Percentiles rank a stretch among this genome's conserved stretches.
Conservation (phyloP, 75 land plant species). For the Cryptomeria japonica region DNA sequence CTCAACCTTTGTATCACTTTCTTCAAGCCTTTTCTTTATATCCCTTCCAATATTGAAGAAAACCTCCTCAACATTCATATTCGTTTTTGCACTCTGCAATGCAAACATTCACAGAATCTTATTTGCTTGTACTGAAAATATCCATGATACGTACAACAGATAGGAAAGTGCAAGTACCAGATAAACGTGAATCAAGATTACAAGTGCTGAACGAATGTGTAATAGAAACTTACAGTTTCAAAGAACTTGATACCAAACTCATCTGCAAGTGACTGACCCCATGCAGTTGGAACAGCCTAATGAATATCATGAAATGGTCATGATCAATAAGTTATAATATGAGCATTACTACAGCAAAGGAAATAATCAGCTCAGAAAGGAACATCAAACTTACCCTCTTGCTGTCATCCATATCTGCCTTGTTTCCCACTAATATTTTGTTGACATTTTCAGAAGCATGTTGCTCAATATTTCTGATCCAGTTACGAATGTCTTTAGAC, state of each 20-base stretch:
- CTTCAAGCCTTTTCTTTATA: constrained; percentile 85
- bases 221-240: constrained; percentile 59
- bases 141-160: background rate
- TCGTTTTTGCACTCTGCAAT: constrained; percentile 92
- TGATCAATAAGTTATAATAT: background rate
- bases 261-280: constrained; percentile 77
- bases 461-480: constrained; percentile 90
- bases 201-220: background rate
- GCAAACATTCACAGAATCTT: constrained; percentile 19
- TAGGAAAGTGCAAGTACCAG: background rate
- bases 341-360: background rate
- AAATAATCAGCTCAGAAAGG: background rate
- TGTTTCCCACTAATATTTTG: constrained; percentile 87
- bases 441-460: constrained; percentile 87
- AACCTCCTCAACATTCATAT: constrained; percentile 78
- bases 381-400: constrained; percentile 53
- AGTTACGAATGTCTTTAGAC: constrained; percentile 66
- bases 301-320: background rate
- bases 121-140: background rate
- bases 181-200: background rate
- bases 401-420: constrained; percentile 91
- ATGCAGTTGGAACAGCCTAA: constrained; percentile 71
- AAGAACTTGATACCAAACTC: constrained; percentile 83
- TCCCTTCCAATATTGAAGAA: constrained; percentile 89
- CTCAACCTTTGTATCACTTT: constrained; percentile 73